Conservation (phyloP, 371 early-diverging fungal species). For the Massospora cicadina region DNA sequence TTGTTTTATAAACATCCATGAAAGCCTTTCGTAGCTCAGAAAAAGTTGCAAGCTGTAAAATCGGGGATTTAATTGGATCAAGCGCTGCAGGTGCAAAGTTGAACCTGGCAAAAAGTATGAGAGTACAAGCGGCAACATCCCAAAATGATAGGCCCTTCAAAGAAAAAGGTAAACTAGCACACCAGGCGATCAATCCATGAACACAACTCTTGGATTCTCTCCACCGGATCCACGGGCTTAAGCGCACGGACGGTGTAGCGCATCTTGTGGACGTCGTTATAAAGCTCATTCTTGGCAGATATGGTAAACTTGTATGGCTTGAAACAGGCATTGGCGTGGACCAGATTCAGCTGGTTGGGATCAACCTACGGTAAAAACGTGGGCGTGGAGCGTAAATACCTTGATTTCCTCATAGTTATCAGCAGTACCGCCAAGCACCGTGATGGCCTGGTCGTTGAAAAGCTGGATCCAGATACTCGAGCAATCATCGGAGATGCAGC, state of each 20-base stretch:
- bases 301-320: not conserved
- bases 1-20: too few relatives aligned
- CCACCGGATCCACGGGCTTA: not conserved
- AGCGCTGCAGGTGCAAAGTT: too few relatives aligned
- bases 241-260: constrained; percentile 1
- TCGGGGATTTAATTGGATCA: too few relatives aligned
- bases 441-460: constrained; percentile 52
- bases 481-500: constrained; percentile 57
- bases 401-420: not conserved
- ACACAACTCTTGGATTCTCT: not conserved
- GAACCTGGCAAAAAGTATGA: too few relatives aligned
- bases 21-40: too few relatives aligned
- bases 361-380: not conserved
- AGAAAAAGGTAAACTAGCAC: too few relatives aligned
- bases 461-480: constrained; percentile 62
- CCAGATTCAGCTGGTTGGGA: not conserved
- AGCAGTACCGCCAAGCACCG: not conserved
- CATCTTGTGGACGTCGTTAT: not conserved
- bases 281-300: not conserved
- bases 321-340: not conserved
- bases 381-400: too few relatives aligned
- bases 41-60: too few relatives aligned
- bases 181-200: not conserved
- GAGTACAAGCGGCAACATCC: too few relatives aligned
- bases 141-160: too few relatives aligned